Evolutionary conservation across 2,329 filamentous ascomycete genomes (phyloP).

Genomic region (Microcyclospora tardicrescens): DNA sequence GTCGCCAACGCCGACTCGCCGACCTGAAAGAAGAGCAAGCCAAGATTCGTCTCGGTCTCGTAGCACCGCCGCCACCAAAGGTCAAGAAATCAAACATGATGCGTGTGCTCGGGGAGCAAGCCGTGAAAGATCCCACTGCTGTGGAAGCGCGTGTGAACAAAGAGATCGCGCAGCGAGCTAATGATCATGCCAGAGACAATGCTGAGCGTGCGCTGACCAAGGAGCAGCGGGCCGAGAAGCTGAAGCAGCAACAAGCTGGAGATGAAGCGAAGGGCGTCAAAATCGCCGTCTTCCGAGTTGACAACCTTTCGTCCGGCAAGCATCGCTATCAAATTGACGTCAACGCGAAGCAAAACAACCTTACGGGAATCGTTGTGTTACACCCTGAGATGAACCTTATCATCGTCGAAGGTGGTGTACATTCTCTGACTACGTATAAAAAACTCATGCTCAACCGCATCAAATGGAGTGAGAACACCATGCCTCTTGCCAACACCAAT

Average conservation of each 20-base stretch:
- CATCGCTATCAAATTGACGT: conserved; percentile 87
- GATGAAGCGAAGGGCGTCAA: conserved; percentile 79
- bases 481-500: conserved; percentile 40
- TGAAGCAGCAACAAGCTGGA: conserved; percentile 67
- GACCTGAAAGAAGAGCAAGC: conserved; percentile 93
- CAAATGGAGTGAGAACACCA: conserved; percentile 83
- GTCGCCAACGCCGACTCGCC: conserved; percentile 78
- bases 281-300: conserved; percentile 78
- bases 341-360: conserved; percentile 77
- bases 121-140: conserved; percentile 91
- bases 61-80: conserved; percentile 83
- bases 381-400: conserved; percentile 81
- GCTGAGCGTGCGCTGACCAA: conserved; percentile 78
- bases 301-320: conserved; percentile 75
- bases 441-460: conserved; percentile 91
- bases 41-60: conserved; percentile 82
- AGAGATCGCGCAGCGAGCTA: conserved; percentile 76
- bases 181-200: conserved; percentile 66
- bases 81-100: conserved; percentile 97
- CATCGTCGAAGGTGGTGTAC: conserved; percentile 78
- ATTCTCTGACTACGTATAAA: conserved; percentile 72
- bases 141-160: conserved; percentile 89
- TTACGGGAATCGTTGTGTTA: conserved; percentile 85
- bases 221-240: conserved; percentile 74
- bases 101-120: conserved; percentile 84